These are phyloP conservation scores for Pseudohalonectria lignicola DNA, from an alignment of 2,329 filamentous ascomycete species.

Conservation along the genomic window DNA sequence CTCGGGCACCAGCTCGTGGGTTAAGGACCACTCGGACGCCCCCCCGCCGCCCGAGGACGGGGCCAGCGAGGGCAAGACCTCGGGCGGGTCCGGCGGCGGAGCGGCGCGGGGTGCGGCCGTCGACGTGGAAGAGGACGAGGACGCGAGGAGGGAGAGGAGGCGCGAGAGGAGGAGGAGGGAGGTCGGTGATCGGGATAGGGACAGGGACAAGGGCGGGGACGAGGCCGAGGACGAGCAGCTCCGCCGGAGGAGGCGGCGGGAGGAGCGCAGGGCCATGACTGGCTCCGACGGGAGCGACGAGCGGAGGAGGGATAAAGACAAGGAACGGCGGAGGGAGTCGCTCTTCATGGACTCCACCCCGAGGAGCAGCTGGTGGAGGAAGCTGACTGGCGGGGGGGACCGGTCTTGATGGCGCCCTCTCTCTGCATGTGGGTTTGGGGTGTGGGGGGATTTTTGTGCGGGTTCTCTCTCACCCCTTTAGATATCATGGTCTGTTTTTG, in stretches of 20 bases:
- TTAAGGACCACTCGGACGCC: slow-evolving; percentile 52
- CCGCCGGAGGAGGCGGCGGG: slow-evolving; percentile 13
- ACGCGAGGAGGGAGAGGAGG: slow-evolving; percentile 38
- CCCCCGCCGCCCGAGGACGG: slow-evolving; percentile 41
- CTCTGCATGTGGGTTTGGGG: not conserved
- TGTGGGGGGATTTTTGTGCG: not conserved
- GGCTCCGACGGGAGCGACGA: slow-evolving; percentile 23
- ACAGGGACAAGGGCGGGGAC: slow-evolving; percentile 20
- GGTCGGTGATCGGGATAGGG: slow-evolving; percentile 29
- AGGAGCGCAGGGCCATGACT: slow-evolving; percentile 12
- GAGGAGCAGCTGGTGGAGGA: slow-evolving; percentile 49
- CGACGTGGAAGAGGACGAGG: slow-evolving; percentile 25
- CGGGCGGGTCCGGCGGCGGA: too few relatives aligned
- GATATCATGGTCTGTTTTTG: not conserved
- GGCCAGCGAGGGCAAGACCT: too few relatives aligned
- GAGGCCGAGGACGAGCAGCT: slow-evolving; percentile 20
- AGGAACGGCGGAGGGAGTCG: slow-evolving; percentile 26
- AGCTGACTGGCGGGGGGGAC: slow-evolving; percentile 26
- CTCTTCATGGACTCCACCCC: slow-evolving; percentile 34
- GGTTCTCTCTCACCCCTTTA: not conserved
- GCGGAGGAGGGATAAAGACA: slow-evolving; percentile 22
- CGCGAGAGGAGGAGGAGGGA: slow-evolving; percentile 37
- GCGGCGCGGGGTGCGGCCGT: too few relatives aligned
- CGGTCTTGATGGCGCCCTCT: not conserved
- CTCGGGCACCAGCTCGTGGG: slow-evolving; percentile 55